These are phyloP conservation scores for Rhizophagus sp. DNA, from an alignment of 192 early-diverging fungal species.

Conservation along the genomic window DNA sequence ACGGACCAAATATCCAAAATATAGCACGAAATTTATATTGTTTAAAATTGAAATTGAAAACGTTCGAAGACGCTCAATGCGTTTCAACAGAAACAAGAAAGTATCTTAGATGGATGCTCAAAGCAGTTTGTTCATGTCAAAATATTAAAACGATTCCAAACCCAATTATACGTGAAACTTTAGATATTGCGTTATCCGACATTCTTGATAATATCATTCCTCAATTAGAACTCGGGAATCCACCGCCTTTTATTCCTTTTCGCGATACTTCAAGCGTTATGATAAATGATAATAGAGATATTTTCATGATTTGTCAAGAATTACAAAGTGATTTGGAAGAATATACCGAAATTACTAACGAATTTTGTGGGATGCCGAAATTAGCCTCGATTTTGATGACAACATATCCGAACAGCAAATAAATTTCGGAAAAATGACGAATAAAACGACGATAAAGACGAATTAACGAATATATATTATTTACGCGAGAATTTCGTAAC, in stretches of 20 bases:
- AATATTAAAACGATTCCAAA: background rate
- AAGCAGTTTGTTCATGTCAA: background rate
- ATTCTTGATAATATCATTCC: slow-evolving; percentile 18
- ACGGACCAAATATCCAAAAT: background rate
- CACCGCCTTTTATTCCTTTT: background rate
- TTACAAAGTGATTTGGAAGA: background rate
- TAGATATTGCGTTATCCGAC: slow-evolving; percentile 7
- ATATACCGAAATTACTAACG: background rate
- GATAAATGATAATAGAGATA: background rate
- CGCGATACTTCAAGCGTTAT: slow-evolving; percentile 14
- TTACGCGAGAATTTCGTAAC: too few species aligned
- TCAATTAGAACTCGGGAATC: slow-evolving; percentile 12
- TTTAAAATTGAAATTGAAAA: slow-evolving; percentile 21
- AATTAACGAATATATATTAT: too few species aligned
- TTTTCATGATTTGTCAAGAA: background rate
- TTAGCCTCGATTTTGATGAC: background rate
- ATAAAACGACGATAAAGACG: too few species aligned
- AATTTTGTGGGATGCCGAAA: background rate
- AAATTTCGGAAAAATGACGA: background rate
- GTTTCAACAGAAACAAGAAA: background rate
- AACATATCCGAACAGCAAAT: background rate
- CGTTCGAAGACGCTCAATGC: background rate
- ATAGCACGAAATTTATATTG: slow-evolving; percentile 2
- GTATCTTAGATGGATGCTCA: background rate
- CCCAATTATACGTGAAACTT: slow-evolving; percentile 18